Conservation (phyloP, 768 basidiomycete genomes). For the Termitomyces eurrhizus region DNA sequence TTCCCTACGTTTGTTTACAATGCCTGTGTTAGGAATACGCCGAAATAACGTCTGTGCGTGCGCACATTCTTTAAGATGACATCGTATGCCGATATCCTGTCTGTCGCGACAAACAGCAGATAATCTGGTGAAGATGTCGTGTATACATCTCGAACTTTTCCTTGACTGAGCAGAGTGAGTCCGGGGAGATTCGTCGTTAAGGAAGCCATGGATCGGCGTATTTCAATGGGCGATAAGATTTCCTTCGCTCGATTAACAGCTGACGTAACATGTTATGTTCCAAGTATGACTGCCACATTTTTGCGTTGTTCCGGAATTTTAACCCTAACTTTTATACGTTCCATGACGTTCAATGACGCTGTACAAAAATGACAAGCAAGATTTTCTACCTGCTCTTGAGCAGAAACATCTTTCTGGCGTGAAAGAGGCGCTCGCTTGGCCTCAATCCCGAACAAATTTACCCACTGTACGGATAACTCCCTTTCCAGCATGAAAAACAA, state of each 20-base stretch:
- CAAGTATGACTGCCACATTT: no score
- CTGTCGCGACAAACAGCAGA: conserved; percentile 91
- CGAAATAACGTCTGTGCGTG: conserved; percentile 14
- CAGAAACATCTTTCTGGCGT: conserved; percentile 83
- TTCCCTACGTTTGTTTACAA: conserved; percentile 58
- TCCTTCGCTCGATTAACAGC: not conserved
- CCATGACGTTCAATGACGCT: no score
- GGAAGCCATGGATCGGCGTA: conserved; percentile 19
- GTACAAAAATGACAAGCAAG: no score
- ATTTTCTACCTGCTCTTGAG: conserved; percentile 49
- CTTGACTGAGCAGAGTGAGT: conserved; percentile 73
- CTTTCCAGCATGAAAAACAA: conserved; percentile 96
- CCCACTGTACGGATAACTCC: conserved; percentile 90
- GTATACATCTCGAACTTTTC: conserved; percentile 98
- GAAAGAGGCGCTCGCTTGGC: conserved; percentile 56
- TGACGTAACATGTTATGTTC: not conserved
- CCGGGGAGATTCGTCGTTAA: conserved; percentile 52
- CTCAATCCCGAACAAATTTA: conserved; percentile 65
- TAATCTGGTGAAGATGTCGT: conserved; percentile 61
- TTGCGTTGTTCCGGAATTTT: no score
- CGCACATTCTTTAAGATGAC: conserved; percentile 90
- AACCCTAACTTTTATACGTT: no score
- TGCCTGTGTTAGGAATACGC: conserved; percentile 6
- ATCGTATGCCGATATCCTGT: conserved; percentile 96
- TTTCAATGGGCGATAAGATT: conserved; percentile 1